Percentiles rank a stretch among this genome's conserved stretches.
phyloP scores from a whole-genome alignment of 1,284 basidiomycete species.

The Volvariella surrecta region DNA sequence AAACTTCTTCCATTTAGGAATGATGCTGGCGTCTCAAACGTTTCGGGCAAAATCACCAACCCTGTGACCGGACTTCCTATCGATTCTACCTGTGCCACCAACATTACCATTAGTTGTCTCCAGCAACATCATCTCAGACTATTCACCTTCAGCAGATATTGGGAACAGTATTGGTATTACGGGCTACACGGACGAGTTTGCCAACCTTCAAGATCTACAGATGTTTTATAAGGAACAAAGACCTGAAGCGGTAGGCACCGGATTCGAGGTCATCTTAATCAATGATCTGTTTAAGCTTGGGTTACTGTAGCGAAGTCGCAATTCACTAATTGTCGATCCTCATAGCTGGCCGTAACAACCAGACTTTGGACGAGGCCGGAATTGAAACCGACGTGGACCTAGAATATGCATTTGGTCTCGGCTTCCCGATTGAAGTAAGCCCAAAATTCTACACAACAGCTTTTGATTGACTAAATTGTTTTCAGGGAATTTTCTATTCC shows the following conservation, averaged over 20 bases:
- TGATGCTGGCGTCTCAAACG: neutral
- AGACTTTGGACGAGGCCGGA: slow-evolving; percentile 46
- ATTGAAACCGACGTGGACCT: slow-evolving; percentile 66
- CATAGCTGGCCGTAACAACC: slow-evolving; percentile 51
- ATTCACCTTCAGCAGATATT: slow-evolving; percentile 20
- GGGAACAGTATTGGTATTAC: slow-evolving; percentile 35
- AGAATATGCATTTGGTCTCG: slow-evolving; percentile 58
- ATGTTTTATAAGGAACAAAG: slow-evolving; percentile 28
- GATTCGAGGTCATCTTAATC: slow-evolving; percentile 29
- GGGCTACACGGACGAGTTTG: slow-evolving; percentile 32
- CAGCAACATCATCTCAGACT: slow-evolving; percentile 25
- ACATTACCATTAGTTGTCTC: slow-evolving; percentile 32
- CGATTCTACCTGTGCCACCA: slow-evolving; percentile 18
- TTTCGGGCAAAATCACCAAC: neutral
- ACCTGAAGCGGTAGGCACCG: slow-evolving; percentile 23
- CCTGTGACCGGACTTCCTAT: slow-evolving; percentile 1
- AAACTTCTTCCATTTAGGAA: no score
- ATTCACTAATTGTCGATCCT: neutral
- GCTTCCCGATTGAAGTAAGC: slow-evolving; percentile 33
- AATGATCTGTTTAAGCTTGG: slow-evolving; percentile 28
- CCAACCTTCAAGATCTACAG: slow-evolving; percentile 34
- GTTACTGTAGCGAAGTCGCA: slow-evolving; percentile 3
- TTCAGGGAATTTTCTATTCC: slow-evolving; percentile 46
- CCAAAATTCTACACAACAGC: neutral
- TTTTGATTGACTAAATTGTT: slow-evolving; percentile 10